Evolutionary conservation across 2,329 filamentous ascomycete species (phyloP), one percentile per base, ranked within the genome.

Genomic region (Hypomyces rosellus): DNA sequence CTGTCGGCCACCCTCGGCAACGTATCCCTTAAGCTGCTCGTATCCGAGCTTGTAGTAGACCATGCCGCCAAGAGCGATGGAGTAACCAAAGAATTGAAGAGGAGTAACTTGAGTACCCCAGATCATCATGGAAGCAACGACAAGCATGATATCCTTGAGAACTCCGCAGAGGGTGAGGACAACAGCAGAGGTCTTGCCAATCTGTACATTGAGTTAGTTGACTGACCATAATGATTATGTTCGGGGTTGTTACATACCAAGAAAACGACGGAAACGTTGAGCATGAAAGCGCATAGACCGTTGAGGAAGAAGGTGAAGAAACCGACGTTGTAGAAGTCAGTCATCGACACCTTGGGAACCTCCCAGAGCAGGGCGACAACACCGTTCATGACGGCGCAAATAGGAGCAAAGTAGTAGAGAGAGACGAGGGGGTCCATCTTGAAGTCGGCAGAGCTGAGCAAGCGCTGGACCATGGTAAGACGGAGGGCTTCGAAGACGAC

Each of bases 341-440:
- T 75, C 74, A 89, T 80, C 53, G 76, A 77, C 63, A 90, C 77
- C 58, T 73, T 76, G 58, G 86, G 86, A 3, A 90, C 68, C 69
- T 93, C 88, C 73, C 85, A 84, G 64, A 88, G 72, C 33, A 92
- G 72, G 49, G 86, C 85, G 44, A 90, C 80, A 12, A 81, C 65
- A 59, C 84, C 81, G 74, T 93, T 93, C 82, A 93, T 90, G 65
- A 81, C 72, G 44, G 88, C 88, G 70, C 88, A 93, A 50, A 89
- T 83, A 14, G 88, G 88, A 2, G 89, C 89, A 61, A 91, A 93
- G 77, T 93, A 93, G 80, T 93, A 93, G 12, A 93, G 81, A 30
- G 88, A 93, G 49, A 93, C 88, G 18, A 93, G 75, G 15, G 88
- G 88, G 67, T 93, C 88, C 89, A 93, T 93, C 81, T 92, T 92